Conservation (phyloP, 2,329 filamentous ascomycete genomes). For the Verticillium tricorpus region DNA sequence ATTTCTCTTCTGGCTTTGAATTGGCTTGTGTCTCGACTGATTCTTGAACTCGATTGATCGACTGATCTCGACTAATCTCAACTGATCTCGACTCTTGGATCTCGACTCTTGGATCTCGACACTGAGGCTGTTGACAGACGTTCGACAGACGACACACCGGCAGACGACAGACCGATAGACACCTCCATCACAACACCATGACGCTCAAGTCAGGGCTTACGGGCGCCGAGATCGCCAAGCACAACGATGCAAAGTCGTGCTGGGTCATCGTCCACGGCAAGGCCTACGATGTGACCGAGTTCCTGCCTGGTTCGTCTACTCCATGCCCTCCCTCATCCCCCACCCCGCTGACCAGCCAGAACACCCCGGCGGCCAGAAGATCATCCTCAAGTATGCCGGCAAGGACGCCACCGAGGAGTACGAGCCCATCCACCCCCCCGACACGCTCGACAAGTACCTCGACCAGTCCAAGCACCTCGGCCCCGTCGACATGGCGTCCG, state of each 20-base stretch:
- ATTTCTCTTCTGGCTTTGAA: not conserved
- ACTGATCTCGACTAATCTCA: too few species aligned
- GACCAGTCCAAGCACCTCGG: constrained; percentile 82
- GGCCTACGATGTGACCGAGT: constrained; percentile 86
- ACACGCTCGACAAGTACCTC: constrained; percentile 82
- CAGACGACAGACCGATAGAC: not conserved
- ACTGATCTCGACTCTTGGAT: too few species aligned
- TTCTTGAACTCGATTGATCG: too few species aligned
- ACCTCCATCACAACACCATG: constrained; percentile 23
- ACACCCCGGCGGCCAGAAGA: constrained; percentile 83
- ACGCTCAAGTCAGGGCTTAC: constrained; percentile 30
- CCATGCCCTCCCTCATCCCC: constrained; percentile 5
- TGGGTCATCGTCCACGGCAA: constrained; percentile 89
- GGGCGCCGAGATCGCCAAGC: constrained; percentile 56
- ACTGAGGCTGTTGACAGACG: not conserved
- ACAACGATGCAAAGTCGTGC: constrained; percentile 78
- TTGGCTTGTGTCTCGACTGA: not conserved
- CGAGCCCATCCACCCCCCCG: constrained; percentile 82
- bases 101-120: not conserved
- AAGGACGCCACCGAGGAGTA: constrained; percentile 92
- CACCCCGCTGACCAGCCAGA: constrained; percentile 40
- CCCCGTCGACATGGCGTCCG: constrained; percentile 82
- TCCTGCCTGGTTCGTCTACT: constrained; percentile 59
- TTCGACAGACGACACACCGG: not conserved
- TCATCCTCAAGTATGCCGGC: constrained; percentile 94